phyloP scores from a whole-genome alignment of 2,329 filamentous ascomycete species.

The Byssothecium circinans region DNA sequence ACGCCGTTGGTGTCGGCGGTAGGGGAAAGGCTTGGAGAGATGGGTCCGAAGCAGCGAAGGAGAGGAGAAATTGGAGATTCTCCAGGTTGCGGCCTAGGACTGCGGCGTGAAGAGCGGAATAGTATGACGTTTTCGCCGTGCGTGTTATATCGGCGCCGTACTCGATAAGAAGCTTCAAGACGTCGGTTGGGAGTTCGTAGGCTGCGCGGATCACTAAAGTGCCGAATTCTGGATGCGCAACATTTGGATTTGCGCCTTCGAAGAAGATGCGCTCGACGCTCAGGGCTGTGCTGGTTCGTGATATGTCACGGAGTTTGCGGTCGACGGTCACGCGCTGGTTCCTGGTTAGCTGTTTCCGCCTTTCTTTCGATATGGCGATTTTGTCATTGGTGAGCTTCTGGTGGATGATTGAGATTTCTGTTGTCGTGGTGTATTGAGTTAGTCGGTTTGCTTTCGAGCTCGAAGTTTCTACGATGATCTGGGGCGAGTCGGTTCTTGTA shows the following conservation, averaged over 20 bases:
- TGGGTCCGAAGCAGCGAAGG: conserved; percentile 12
- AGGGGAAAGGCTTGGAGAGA: not conserved
- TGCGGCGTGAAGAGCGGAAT: conserved; percentile 34
- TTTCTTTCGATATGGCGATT: conserved; percentile 30
- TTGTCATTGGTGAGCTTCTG: conserved; percentile 31
- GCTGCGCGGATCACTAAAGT: conserved; percentile 34
- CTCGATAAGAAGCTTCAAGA: conserved; percentile 28
- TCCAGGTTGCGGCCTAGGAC: conserved; percentile 27
- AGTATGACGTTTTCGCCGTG: conserved; percentile 18
- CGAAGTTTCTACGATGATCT: conserved; percentile 5
- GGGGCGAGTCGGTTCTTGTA: conserved; percentile 2
- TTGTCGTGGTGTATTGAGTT: conserved; percentile 18
- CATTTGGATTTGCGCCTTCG: conserved; percentile 36
- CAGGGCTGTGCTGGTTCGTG: conserved; percentile 19
- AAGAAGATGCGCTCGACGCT: conserved; percentile 35
- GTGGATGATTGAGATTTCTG: conserved; percentile 30
- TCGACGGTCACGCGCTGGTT: conserved; percentile 32
- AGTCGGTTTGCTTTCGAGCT: conserved; percentile 11
- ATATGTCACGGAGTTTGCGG: conserved; percentile 31
- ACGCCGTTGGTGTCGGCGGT: not conserved
- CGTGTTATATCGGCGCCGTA: conserved; percentile 35
- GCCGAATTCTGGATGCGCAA: conserved; percentile 32
- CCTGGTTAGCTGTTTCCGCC: conserved; percentile 26
- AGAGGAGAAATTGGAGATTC: conserved; percentile 30
- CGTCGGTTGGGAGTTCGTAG: conserved; percentile 25